phyloP scores from a whole-genome alignment of 2,329 filamentous ascomycete genomes.

The Alternaria postmessia region DNA sequence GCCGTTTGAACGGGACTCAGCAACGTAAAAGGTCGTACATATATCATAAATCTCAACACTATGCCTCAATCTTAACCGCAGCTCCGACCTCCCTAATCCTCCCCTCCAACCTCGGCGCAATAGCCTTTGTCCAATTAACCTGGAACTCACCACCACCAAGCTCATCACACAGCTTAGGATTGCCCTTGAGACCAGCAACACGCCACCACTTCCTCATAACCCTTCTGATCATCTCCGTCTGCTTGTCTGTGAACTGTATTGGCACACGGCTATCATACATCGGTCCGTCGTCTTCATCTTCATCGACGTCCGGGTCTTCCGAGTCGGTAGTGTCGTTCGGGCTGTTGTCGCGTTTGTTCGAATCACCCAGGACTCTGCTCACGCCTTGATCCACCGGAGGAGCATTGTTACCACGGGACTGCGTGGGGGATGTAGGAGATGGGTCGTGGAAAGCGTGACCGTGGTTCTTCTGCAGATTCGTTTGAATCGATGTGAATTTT shows the following conservation, averaged over 20 bases:
- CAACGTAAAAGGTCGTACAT: background rate
- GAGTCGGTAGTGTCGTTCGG: background rate
- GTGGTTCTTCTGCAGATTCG: slow-evolving; percentile 64
- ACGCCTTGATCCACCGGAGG: slow-evolving; percentile 23
- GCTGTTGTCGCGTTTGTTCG: background rate
- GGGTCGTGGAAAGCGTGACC: slow-evolving; percentile 59
- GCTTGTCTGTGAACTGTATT: slow-evolving; percentile 39
- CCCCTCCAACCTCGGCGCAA: slow-evolving; percentile 79
- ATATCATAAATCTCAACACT: background rate
- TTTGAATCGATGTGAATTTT: slow-evolving; percentile 73
- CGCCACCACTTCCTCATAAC: slow-evolving; percentile 78
- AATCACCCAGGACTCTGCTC: slow-evolving; percentile 12
- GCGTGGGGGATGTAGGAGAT: slow-evolving; percentile 35
- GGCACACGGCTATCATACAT: slow-evolving; percentile 58
- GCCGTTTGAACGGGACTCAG: background rate
- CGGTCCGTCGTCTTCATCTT: slow-evolving; percentile 50
- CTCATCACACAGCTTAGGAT: slow-evolving; percentile 60
- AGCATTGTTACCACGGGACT: background rate
- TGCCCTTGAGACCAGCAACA: slow-evolving; percentile 67
- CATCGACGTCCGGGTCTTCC: slow-evolving; percentile 45
- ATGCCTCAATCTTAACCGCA: background rate
- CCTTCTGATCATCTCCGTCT: slow-evolving; percentile 71
- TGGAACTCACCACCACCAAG: slow-evolving; percentile 67
- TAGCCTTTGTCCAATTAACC: slow-evolving; percentile 79
- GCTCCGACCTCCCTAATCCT: slow-evolving; percentile 63